Conservation (phyloP, 176 grass and related monocot genomes). For the Puya raimondii region DNA sequence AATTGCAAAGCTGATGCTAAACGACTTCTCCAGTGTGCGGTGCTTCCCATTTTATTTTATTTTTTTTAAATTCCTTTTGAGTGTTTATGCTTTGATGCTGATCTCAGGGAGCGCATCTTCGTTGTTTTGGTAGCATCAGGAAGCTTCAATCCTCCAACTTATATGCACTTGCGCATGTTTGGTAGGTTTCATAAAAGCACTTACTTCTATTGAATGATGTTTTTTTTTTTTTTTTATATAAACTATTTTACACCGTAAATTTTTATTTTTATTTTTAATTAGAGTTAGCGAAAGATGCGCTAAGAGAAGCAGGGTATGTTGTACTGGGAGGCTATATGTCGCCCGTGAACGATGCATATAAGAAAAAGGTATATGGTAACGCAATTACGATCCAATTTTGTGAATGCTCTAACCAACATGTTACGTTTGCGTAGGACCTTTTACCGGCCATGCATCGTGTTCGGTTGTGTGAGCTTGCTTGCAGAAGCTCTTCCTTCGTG, state of each 20-base stretch:
- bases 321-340: conserved; percentile 77
- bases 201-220: neutral
- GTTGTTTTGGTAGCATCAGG: conserved; percentile 59
- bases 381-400: neutral
- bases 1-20: too few species aligned
- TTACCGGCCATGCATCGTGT: conserved; percentile 35
- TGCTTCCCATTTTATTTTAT: neutral
- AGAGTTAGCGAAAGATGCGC: conserved; percentile 80
- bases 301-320: conserved; percentile 43
- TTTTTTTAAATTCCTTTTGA: conserved; percentile 12
- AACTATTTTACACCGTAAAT: neutral
- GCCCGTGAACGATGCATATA: conserved; percentile 84
- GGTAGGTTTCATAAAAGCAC: conserved; percentile 23
- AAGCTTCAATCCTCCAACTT: conserved; percentile 89
- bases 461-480: conserved; percentile 58
- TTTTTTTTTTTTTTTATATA: neutral
- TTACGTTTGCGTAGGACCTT: conserved; percentile 42
- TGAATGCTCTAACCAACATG: neutral
- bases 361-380: conserved; percentile 47
- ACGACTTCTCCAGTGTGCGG: too few species aligned
- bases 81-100: neutral
- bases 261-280: neutral
- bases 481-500: conserved; percentile 54
- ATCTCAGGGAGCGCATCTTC: conserved; percentile 16
- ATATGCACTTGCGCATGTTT: conserved; percentile 95